These are phyloP conservation scores for Moniliella sp. DNA, from an alignment of 1,284 basidiomycete species.

Conservation along the genomic window DNA sequence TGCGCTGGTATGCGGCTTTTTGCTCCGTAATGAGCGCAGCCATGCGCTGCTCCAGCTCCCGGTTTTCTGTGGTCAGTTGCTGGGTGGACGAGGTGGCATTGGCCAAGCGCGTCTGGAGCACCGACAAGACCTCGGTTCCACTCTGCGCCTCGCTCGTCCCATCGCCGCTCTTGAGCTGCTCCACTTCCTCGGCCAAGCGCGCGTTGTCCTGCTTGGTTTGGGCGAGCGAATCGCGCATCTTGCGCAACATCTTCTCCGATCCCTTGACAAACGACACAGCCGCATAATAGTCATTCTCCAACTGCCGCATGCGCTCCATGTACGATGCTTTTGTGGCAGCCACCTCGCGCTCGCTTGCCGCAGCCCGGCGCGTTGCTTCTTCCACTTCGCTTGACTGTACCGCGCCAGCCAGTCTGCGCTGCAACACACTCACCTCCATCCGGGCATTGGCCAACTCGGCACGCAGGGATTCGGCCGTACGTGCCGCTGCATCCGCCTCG, in stretches of 20 bases:
- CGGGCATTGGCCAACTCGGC: too few relatives aligned
- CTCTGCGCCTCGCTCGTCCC: not conserved
- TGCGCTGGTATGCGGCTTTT: conserved; percentile 5
- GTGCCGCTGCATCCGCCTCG: too few relatives aligned
- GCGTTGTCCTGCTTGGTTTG: conserved; percentile 30
- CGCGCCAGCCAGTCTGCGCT: too few relatives aligned
- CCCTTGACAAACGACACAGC: conserved; percentile 63
- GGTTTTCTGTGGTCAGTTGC: conserved; percentile 18
- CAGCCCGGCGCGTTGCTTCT: conserved; percentile 48
- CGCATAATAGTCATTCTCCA: conserved; percentile 83
- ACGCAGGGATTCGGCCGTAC: too few relatives aligned
- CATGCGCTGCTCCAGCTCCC: conserved; percentile 15
- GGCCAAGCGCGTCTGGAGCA: conserved; percentile 13
- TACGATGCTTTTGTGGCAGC: conserved; percentile 22
- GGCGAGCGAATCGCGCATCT: conserved; percentile 51
- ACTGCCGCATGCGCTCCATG: conserved; percentile 39
- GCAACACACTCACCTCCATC: too few relatives aligned
- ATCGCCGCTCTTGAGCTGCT: not conserved
- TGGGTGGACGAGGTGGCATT: conserved; percentile 21
- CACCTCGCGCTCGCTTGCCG: conserved; percentile 25
- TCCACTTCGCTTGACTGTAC: too few relatives aligned
- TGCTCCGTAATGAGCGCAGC: conserved; percentile 14
- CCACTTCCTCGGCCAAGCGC: conserved; percentile 10
- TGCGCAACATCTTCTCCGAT: conserved; percentile 92
- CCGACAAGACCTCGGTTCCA: conserved; percentile 22